Base-by-base conservation (phyloP, 176 grass and related monocot species). In the Cenchrus americanus region DNA sequence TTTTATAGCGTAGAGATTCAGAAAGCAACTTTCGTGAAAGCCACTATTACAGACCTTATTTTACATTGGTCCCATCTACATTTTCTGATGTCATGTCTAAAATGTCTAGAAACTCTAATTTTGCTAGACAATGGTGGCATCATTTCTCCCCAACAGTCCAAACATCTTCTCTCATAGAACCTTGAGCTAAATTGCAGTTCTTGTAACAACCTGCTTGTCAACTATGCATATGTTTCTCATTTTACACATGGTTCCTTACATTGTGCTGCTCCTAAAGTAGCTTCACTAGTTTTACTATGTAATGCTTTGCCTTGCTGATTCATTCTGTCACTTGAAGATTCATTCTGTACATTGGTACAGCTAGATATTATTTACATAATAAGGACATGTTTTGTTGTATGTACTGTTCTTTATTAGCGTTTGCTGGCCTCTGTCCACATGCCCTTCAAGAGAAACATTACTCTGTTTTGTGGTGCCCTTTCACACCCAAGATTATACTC, bases 41-140 rank as follows among this genome's bases (percentile, higher is more conserved):
- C 50, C 54, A 32, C 26, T 52, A 71, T 67, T 63, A 6, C 32
- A 69, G 7, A 37, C 34, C 50, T 6, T 53, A 53, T 44, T 3
- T 61, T 69, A 44, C 58, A 41, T 55, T 41, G 62, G 68, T 80
- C 50, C 10, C 37, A 84, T 58, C 19, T 66, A 42, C 51, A 42
- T 85, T 80, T 69, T 9, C 30, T 62, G 44, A 68, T 85, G 40
- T 42, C 44, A 81, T 63, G 54, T 89, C 21, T 44, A 34, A 18
- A 60, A 71, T 63, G 46, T 89, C 21, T 44, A 34, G 22, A 60
- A 71, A 53, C 51, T 74, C 61, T 88, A 60, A 37, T 85, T 85
- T 78, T 78, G 19, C 14, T 65, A 65, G n/a, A 51, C 34, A 53
- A 44, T 69, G 42, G 52, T 76, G 73, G 52, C 71, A 80, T 44